Conservation (phyloP, 208 protist species). For the Herpetomonas muscarum region DNA sequence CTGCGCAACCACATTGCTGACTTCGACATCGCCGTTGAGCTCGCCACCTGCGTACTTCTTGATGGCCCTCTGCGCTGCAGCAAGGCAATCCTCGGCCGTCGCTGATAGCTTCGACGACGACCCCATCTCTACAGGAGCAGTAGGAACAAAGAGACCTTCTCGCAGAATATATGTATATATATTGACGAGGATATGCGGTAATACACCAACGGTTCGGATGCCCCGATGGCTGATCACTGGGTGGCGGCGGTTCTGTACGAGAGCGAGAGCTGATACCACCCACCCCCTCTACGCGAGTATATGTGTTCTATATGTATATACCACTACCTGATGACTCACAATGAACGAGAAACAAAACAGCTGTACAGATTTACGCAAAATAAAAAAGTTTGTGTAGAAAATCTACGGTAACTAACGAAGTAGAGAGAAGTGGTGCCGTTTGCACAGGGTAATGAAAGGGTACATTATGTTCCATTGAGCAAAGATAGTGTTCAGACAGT, state of each 20-base stretch:
- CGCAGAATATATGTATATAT: too few species aligned
- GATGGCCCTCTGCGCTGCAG: slow-evolving; percentile 49
- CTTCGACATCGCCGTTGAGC: slow-evolving; percentile 14
- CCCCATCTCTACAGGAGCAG: too few species aligned
- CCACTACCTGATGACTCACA: background rate
- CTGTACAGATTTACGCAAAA: background rate
- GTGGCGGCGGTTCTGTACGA: too few species aligned
- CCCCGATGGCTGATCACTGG: too few species aligned
- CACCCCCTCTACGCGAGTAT: slow-evolving; percentile 11
- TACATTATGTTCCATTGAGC: too few species aligned
- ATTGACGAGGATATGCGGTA: too few species aligned
- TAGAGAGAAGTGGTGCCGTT: too few species aligned
- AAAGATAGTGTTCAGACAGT: too few species aligned
- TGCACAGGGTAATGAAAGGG: too few species aligned
- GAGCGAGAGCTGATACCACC: too few species aligned
- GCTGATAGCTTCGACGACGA: slow-evolving; percentile 17
- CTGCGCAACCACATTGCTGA: slow-evolving; percentile 22
- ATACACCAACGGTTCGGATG: too few species aligned
- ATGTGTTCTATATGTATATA: slow-evolving; percentile 1
- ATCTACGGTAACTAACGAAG: background rate
- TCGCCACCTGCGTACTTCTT: slow-evolving; percentile 53
- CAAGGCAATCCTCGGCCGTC: slow-evolving; percentile 50
- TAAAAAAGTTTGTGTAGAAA: slow-evolving; percentile 2
- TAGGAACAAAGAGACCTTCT: background rate
- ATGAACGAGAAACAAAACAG: slow-evolving; percentile 6